Evolutionary conservation across 768 basidiomycete species (phyloP).

Genomic region (Boletus eberwhitei): DNA sequence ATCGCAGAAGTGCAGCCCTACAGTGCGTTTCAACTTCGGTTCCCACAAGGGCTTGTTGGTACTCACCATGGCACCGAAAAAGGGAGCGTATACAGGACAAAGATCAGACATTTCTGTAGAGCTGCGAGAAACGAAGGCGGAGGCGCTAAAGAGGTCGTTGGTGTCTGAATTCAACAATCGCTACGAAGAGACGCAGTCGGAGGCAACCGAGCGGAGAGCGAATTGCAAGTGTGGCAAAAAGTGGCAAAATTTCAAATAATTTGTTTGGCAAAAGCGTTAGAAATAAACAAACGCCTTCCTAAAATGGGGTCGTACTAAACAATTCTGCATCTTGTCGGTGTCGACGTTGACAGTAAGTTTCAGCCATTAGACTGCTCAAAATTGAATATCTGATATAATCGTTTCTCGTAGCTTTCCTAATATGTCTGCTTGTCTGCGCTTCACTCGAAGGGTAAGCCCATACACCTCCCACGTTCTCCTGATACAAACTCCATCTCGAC

Average conservation of each 20-base stretch:
- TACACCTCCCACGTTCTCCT: not conserved
- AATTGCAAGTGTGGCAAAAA: conserved; percentile 15
- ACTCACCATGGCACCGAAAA: conserved; percentile 94
- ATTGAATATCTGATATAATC: too few species aligned
- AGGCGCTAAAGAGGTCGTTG: not conserved
- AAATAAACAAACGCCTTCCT: conserved; percentile 30
- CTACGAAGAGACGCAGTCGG: conserved; percentile 12
- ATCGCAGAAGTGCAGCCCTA: conserved; percentile 97
- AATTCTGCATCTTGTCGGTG: not conserved
- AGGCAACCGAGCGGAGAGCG: conserved; percentile 22
- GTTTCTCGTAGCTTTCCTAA: not conserved
- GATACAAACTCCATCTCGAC: not conserved
- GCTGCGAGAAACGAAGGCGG: conserved; percentile 1
- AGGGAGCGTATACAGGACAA: conserved; percentile 95
- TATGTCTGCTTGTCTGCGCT: conserved; percentile 71
- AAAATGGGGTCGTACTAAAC: not conserved
- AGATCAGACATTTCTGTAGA: conserved; percentile 61
- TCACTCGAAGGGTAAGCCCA: conserved; percentile 54
- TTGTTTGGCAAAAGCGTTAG: conserved; percentile 30
- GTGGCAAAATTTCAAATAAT: not conserved
- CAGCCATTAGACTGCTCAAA: too few species aligned
- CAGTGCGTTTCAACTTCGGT: conserved; percentile 10
- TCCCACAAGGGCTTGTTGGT: not conserved
- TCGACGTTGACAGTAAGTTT: not conserved
- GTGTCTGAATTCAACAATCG: conserved; percentile 8